A percentile compares a stretch with the other conserved stretches of the same genome.
Evolutionary conservation across 1,284 basidiomycete genomes (phyloP).

Genomic region (Pascua guehoae): DNA sequence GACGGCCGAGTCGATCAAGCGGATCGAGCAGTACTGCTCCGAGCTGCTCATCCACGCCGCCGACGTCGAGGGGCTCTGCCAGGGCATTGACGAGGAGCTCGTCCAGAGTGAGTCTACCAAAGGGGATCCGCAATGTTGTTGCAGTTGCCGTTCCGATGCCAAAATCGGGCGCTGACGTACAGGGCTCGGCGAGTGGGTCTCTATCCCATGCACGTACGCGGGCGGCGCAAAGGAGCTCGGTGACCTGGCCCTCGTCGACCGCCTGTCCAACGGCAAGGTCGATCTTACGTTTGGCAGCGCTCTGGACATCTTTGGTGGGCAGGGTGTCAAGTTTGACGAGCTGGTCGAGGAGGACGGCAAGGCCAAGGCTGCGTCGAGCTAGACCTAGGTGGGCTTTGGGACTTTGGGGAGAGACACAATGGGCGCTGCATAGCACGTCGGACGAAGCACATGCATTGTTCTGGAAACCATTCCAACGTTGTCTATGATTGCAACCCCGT

Average conservation of each 20-base stretch:
- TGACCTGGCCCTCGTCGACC: constrained; percentile 80
- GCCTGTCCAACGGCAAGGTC: constrained; percentile 76
- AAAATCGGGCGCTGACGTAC: constrained; percentile 3
- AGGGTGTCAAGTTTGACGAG: constrained; percentile 66
- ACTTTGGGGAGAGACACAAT: no score
- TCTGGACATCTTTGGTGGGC: constrained; percentile 79
- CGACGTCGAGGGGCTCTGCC: constrained; percentile 94
- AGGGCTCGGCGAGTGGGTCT: constrained; percentile 90
- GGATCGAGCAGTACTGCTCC: constrained; percentile 54
- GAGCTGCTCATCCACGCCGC: constrained; percentile 97
- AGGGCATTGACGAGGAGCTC: constrained; percentile 90
- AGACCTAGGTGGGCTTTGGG: no score
- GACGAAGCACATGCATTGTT: no score
- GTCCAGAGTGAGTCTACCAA: constrained; percentile 63
- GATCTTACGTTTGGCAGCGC: constrained; percentile 93
- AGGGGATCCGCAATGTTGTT: no score
- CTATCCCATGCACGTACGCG: constrained; percentile 91
- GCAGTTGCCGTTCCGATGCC: not conserved
- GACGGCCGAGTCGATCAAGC: constrained; percentile 48
- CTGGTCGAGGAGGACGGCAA: constrained; percentile 54
- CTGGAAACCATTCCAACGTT: no score
- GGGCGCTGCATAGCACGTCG: no score
- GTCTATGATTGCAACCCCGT: no score
- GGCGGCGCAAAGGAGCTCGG: constrained; percentile 87
- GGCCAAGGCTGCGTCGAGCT: constrained; percentile 18